Percentiles rank a stretch among this genome's conserved stretches.
Conservation (phyloP, 2,329 filamentous ascomycete genomes). For the Colletotrichum horii region DNA sequence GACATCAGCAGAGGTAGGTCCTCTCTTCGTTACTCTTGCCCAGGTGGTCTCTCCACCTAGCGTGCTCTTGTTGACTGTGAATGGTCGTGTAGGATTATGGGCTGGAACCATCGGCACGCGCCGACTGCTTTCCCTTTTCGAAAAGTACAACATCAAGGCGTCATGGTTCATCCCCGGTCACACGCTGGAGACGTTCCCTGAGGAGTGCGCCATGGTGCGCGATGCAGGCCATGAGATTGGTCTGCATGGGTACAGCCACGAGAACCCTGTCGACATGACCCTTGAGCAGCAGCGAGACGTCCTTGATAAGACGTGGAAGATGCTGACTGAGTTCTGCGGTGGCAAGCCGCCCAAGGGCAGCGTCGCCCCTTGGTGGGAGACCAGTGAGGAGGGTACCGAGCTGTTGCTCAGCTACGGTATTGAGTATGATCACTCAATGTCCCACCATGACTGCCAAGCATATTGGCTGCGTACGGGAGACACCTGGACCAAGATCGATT, state of each 20-base stretch:
- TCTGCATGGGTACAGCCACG: conserved; percentile 75
- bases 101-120: conserved; percentile 71
- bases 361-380: conserved; percentile 79
- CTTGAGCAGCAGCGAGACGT: conserved; percentile 78
- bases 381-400: conserved; percentile 69
- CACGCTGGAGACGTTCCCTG: conserved; percentile 52
- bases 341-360: conserved; percentile 75
- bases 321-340: conserved; percentile 70
- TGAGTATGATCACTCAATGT: conserved; percentile 73
- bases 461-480: conserved; percentile 70
- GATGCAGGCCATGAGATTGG: conserved; percentile 55
- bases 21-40: background rate
- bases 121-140: conserved; percentile 72
- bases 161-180: conserved; percentile 57
- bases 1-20: conserved; percentile 71
- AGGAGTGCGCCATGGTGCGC: conserved; percentile 46
- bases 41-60: background rate
- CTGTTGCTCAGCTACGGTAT: conserved; percentile 71
- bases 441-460: conserved; percentile 67
- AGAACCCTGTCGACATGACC: conserved; percentile 75
- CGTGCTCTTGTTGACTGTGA: background rate
- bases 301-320: conserved; percentile 74
- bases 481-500: conserved; percentile 72
- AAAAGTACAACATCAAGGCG: conserved; percentile 76
- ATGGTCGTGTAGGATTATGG: conserved; percentile 54